Conservation (phyloP, 495 filamentous ascomycete genomes). For the Hypoxylon subgilvum region DNA sequence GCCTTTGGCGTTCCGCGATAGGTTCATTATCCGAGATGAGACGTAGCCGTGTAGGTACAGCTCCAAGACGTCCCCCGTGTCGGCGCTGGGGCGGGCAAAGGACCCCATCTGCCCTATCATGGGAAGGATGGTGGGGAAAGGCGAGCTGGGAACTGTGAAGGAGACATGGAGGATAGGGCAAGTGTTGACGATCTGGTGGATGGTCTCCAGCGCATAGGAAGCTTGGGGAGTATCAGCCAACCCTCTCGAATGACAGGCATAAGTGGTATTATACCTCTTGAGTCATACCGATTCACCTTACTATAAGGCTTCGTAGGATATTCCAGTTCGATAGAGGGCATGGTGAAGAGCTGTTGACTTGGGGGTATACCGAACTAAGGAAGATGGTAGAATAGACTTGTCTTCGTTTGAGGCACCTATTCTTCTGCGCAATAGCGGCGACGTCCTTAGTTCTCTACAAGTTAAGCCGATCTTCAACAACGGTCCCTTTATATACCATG, state of each 20-base stretch:
- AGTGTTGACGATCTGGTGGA: slow-evolving; percentile 81
- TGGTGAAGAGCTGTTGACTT: slow-evolving; percentile 37
- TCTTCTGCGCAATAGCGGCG: too few relatives aligned
- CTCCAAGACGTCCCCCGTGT: slow-evolving; percentile 69
- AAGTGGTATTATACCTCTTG: slow-evolving; percentile 63
- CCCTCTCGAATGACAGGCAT: background rate
- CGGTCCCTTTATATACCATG: slow-evolving; percentile 1
- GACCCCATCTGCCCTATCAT: slow-evolving; percentile 88
- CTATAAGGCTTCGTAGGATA: slow-evolving; percentile 72
- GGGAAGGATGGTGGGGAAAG: slow-evolving; percentile 73
- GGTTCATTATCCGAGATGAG: slow-evolving; percentile 76
- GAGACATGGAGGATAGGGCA: slow-evolving; percentile 82
- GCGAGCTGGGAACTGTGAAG: slow-evolving; percentile 68
- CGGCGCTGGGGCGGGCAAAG: slow-evolving; percentile 67
- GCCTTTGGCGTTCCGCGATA: slow-evolving; percentile 56
- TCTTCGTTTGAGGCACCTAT: too few relatives aligned
- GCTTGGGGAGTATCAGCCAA: slow-evolving; percentile 50
- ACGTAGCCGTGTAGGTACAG: slow-evolving; percentile 91
- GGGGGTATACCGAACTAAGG: too few relatives aligned
- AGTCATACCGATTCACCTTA: slow-evolving; percentile 73
- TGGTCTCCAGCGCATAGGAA: slow-evolving; percentile 74
- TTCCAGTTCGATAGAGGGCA: slow-evolving; percentile 59
- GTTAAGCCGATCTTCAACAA: background rate
- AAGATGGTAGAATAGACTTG: background rate
- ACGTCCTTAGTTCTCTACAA: too few relatives aligned